Evolutionary conservation across 2,329 filamentous ascomycete genomes (phyloP).

Genomic region (Daldinia eschscholtzii): DNA sequence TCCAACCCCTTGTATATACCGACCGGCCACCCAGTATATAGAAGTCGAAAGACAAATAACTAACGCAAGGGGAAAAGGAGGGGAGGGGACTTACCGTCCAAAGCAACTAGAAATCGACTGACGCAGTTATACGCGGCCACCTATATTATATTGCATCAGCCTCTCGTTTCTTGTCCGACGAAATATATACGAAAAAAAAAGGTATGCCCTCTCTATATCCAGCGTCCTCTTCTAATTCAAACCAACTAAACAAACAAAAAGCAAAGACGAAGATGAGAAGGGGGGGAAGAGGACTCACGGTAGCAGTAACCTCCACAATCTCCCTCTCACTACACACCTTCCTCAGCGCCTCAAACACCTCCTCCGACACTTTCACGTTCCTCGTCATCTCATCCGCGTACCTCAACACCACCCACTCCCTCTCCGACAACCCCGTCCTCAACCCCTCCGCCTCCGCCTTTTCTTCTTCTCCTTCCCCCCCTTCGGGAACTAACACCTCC

Average conservation of each 20-base stretch:
- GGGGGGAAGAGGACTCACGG: slow-evolving; percentile 65
- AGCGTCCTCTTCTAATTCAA: no score
- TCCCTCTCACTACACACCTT: slow-evolving; percentile 74
- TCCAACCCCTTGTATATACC: neutral
- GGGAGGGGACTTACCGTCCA: slow-evolving; percentile 71
- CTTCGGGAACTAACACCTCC: slow-evolving; percentile 43
- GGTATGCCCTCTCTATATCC: no score
- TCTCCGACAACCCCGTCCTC: slow-evolving; percentile 60
- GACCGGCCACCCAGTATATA: neutral
- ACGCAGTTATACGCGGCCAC: slow-evolving; percentile 86
- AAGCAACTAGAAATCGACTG: slow-evolving; percentile 83
- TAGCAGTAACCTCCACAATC: slow-evolving; percentile 84
- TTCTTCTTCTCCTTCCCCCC: slow-evolving; percentile 29
- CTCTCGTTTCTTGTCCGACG: no score
- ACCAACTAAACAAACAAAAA: neutral
- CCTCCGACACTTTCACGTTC: slow-evolving; percentile 76
- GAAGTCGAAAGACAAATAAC: neutral
- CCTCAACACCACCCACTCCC: slow-evolving; percentile 75
- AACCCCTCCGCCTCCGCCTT: slow-evolving; percentile 47
- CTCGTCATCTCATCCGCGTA: slow-evolving; percentile 90
- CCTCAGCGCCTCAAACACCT: slow-evolving; percentile 74
- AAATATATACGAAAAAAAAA: no score
- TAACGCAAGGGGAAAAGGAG: neutral
- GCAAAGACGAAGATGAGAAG: neutral
- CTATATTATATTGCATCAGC: slow-evolving; percentile 49